Conservation (phyloP, 73 alveolate species). For the Uronychia setigera region DNA sequence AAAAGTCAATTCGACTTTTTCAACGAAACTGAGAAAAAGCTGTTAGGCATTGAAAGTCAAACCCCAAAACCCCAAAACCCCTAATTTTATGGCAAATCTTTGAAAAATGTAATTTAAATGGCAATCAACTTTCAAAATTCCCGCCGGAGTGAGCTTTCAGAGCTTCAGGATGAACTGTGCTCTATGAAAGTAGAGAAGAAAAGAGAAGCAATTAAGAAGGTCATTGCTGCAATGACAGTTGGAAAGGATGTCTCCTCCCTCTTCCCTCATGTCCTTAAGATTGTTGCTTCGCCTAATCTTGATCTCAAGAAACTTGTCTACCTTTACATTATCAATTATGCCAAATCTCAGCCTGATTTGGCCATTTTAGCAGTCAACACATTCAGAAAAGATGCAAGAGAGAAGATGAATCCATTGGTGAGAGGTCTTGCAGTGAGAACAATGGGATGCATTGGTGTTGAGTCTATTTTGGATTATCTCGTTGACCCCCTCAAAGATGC, state of each 20-base stretch:
- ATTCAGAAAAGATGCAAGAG: slow-evolving; percentile 81
- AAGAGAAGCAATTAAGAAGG: slow-evolving; percentile 96
- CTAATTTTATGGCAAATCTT: no score
- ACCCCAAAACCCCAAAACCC: no score
- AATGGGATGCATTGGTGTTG: slow-evolving; percentile 92
- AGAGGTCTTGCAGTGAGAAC: slow-evolving; percentile 92
- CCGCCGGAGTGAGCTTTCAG: slow-evolving; percentile 92
- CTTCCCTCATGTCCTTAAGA: slow-evolving; percentile 81
- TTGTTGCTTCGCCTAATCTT: slow-evolving; percentile 74
- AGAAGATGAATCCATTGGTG: slow-evolving; percentile 82
- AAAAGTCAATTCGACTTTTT: no score
- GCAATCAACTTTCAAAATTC: slow-evolving; percentile 77
- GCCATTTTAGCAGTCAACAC: slow-evolving; percentile 84
- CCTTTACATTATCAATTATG: slow-evolving; percentile 83
- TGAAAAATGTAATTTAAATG: no score
- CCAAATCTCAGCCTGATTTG: slow-evolving; percentile 81
- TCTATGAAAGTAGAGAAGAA: slow-evolving; percentile 87
- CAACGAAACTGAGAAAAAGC: no score
- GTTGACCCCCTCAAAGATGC: slow-evolving; percentile 86
- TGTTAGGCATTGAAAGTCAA: no score
- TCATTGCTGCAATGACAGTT: slow-evolving; percentile 86
- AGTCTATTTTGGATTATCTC: slow-evolving; percentile 76
- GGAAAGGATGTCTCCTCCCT: slow-evolving; percentile 86
- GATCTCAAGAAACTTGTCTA: slow-evolving; percentile 81
- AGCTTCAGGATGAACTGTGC: slow-evolving; percentile 87